Evolutionary conservation across 2,329 filamentous ascomycete species (phyloP).

Genomic region (Diaporthe batatas): DNA sequence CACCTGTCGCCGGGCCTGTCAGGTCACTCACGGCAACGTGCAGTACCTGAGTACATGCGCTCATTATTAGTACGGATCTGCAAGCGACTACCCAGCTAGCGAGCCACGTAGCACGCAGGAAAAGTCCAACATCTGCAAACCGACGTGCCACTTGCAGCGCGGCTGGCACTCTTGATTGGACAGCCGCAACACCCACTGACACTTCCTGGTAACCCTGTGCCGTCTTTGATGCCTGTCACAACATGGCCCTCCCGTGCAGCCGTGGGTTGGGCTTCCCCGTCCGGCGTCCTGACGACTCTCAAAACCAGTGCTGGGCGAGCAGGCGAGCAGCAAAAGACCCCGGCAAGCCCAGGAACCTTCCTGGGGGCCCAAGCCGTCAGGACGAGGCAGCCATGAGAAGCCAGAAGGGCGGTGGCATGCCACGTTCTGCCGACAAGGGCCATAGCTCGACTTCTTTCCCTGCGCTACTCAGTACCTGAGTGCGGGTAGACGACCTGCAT

Average conservation of each 20-base stretch:
- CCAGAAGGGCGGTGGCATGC: slow-evolving; percentile 4
- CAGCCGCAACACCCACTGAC: slow-evolving; percentile 10
- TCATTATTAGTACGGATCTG: slow-evolving; percentile 28
- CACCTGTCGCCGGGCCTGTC: not conserved
- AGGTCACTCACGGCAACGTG: slow-evolving; percentile 2
- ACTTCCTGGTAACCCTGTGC: slow-evolving; percentile 23
- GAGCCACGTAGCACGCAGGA: slow-evolving; percentile 43
- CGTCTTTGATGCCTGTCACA: slow-evolving; percentile 13
- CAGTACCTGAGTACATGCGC: not conserved
- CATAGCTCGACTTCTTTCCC: slow-evolving; percentile 13
- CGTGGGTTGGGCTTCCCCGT: slow-evolving; percentile 1
- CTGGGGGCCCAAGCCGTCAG: slow-evolving; percentile 8
- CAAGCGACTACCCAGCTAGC: slow-evolving; percentile 39
- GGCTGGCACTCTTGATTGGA: slow-evolving; percentile 28
- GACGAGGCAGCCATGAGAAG: slow-evolving; percentile 16
- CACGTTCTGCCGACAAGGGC: slow-evolving; percentile 17
- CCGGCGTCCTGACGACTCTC: not conserved
- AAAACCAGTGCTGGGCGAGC: not conserved
- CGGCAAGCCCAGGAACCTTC: slow-evolving; percentile 27
- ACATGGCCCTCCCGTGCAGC: slow-evolving; percentile 3
- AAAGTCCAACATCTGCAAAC: slow-evolving; percentile 35
- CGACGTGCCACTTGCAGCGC: slow-evolving; percentile 34
- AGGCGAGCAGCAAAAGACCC: slow-evolving; percentile 15
- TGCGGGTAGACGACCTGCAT: slow-evolving; percentile 33
- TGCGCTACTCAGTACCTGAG: slow-evolving; percentile 32